Evolutionary conservation across 2,329 filamentous ascomycete species (phyloP).

Genomic region (Colletotrichum sp.): DNA sequence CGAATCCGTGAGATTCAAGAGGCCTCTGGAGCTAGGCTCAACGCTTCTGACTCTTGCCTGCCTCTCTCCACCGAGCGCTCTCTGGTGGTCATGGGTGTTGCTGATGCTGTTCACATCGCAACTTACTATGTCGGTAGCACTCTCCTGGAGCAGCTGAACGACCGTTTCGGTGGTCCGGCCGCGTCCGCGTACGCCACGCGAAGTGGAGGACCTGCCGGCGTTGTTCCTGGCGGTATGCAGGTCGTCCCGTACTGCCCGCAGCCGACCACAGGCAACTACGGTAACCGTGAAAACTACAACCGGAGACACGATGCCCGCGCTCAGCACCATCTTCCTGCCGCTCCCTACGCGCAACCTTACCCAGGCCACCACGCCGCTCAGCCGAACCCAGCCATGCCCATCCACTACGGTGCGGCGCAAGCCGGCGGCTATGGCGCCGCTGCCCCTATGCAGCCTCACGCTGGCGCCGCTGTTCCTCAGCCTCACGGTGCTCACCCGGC

Average conservation of each 20-base stretch:
- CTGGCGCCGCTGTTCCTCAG: conserved; percentile 60
- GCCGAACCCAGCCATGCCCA: conserved; percentile 66
- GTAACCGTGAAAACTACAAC: conserved; percentile 84
- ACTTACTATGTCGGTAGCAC: conserved; percentile 99
- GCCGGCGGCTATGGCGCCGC: conserved; percentile 77
- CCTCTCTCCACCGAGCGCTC: conserved; percentile 96
- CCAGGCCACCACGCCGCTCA: conserved; percentile 67
- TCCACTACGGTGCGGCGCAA: conserved; percentile 76
- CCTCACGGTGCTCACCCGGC: conserved; percentile 61
- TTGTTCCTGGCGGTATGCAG: conserved; percentile 97
- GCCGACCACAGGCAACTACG: conserved; percentile 90
- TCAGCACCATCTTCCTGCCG: conserved; percentile 69
- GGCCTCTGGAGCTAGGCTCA: conserved; percentile 92
- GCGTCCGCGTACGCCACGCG: conserved; percentile 98
- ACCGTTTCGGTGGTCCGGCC: conserved; percentile 93
- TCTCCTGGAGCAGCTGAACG: conserved; percentile 95
- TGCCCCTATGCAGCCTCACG: conserved; percentile 80
- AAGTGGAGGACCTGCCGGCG: conserved; percentile 89
- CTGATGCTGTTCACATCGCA: conserved; percentile 97
- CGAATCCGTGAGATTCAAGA: conserved; percentile 99
- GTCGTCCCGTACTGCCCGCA: conserved; percentile 98
- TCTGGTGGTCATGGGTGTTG: conserved; percentile 96
- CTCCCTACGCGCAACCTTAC: conserved; percentile 79
- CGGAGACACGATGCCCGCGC: conserved; percentile 75
- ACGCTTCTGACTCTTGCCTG: conserved; percentile 93